Conservation (phyloP, 1,284 basidiomycete genomes). For the Coniferiporia sulphurascens region DNA sequence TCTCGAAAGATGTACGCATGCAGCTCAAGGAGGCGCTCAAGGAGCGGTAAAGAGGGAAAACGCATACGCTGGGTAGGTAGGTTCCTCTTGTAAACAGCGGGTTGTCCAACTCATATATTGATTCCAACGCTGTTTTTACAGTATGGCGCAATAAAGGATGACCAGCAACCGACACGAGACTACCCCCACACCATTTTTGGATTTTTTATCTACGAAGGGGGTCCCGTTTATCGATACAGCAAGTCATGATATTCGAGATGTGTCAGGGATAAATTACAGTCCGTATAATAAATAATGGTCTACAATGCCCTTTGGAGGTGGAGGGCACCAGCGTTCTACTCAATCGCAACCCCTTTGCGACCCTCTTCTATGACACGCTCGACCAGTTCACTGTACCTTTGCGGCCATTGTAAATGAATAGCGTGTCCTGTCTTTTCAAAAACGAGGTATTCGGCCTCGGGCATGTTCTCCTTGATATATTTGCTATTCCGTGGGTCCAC, state of each 20-base stretch:
- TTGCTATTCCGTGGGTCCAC: slow-evolving; percentile 55
- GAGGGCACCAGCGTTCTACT: neutral
- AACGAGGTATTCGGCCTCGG: slow-evolving; percentile 60
- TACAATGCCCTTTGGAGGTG: neutral
- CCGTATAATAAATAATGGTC: neutral
- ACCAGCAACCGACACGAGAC: neutral
- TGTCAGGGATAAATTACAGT: neutral
- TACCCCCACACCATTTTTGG: no score
- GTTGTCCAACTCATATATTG: no score
- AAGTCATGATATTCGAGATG: neutral
- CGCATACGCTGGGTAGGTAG: neutral
- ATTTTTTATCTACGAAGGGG: no score
- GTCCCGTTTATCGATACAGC: neutral
- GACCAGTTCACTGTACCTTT: slow-evolving; percentile 53
- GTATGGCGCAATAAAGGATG: neutral
- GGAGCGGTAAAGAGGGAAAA: slow-evolving; percentile 5
- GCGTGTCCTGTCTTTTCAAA: slow-evolving; percentile 70
- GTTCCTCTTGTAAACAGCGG: no score
- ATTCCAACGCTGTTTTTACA: neutral
- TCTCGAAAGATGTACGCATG: slow-evolving; percentile 14
- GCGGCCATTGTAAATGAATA: slow-evolving; percentile 48
- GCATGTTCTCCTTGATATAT: slow-evolving; percentile 59
- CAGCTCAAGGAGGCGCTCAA: slow-evolving; percentile 14
- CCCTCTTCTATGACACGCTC: slow-evolving; percentile 56
- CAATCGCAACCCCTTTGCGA: neutral